A percentile compares a stretch with the other conserved stretches of the same genome.
phyloP scores from a whole-genome alignment of 2,329 filamentous ascomycete species.

The Neospermospora avenae region DNA sequence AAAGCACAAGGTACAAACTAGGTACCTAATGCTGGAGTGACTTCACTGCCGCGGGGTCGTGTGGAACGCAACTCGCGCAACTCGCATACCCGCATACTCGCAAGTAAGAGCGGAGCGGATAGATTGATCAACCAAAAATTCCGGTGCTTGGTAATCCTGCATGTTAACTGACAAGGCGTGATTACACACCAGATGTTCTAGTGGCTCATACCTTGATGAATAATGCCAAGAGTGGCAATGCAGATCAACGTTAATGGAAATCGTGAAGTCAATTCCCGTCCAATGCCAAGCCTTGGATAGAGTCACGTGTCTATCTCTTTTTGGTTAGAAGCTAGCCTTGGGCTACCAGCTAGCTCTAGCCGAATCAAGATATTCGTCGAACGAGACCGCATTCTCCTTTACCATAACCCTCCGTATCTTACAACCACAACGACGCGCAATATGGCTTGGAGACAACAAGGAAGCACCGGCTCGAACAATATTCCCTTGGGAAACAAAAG shows the following conservation, averaged over 20 bases:
- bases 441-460: conserved; percentile 70
- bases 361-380: conserved; percentile 4
- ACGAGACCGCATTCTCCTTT: neutral
- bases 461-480: conserved; percentile 97
- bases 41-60: neutral
- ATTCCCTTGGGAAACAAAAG: conserved; percentile 85
- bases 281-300: neutral
- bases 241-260: neutral
- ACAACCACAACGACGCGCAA: conserved; percentile 8
- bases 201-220: too few species aligned
- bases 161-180: neutral
- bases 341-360: neutral
- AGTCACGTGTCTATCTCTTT: neutral
- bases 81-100: neutral
- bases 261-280: neutral
- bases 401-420: neutral
- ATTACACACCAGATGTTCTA: neutral
- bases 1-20: neutral
- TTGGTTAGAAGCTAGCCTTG: neutral
- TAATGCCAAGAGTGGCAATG: too few species aligned
- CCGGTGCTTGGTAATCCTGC: conserved; percentile 9
- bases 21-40: conserved; percentile 1
- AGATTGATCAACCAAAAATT: neutral
- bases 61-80: too few species aligned
- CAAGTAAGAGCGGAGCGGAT: neutral